Evolutionary conservation across 2,329 filamentous ascomycete genomes (phyloP), one percentile per base, ranked within the genome.

Genomic region (Cytospora mali): DNA sequence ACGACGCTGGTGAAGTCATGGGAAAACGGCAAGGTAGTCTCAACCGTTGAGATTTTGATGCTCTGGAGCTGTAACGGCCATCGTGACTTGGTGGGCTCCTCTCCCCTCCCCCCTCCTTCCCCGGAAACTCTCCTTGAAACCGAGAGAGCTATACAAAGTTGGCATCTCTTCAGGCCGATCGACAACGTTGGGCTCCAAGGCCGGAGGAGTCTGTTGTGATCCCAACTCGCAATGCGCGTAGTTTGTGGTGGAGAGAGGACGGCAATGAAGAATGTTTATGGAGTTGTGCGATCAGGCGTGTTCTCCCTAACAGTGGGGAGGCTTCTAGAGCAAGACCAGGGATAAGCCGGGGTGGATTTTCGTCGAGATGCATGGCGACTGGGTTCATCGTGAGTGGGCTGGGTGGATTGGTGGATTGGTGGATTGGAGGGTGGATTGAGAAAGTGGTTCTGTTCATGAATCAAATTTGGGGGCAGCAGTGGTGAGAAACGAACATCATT

Each of bases 361-460:
- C 23, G 39, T 54, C 49, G 27, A 35, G 35, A 29, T 49, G 55
- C 61, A 62, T 62, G 61, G 61, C 61, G 55, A 62, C 61, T 54
- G 49, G 61, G 61, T 62, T 62, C 55, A 39, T 62, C 55, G 29
- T 48, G 18, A 54, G 61, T 62, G 61, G 61, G 29, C 31, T 25
- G 10, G 49, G 59, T 52, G 33, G 53, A 42, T 31, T 6, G 28
- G 48, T 31, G 31, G 57, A 31, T 59, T 33, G n/a, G 50, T 27
- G 28, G n/a, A 23, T 39, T 50, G 55, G 18, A 21, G 10, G 28
- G 33, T 21, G 25, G 52, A 42, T 62, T 33, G 31, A 33, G 50
- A 52, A 57, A 42, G 59, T 62, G 59, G 59, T 56, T 57, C 53
- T 55, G 33, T 27, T 61, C 53, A 56, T 50, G 35, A 50, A 55